Evolutionary conservation across 2,329 filamentous ascomycete genomes (phyloP).

Genomic region (Neonectria faginata): DNA sequence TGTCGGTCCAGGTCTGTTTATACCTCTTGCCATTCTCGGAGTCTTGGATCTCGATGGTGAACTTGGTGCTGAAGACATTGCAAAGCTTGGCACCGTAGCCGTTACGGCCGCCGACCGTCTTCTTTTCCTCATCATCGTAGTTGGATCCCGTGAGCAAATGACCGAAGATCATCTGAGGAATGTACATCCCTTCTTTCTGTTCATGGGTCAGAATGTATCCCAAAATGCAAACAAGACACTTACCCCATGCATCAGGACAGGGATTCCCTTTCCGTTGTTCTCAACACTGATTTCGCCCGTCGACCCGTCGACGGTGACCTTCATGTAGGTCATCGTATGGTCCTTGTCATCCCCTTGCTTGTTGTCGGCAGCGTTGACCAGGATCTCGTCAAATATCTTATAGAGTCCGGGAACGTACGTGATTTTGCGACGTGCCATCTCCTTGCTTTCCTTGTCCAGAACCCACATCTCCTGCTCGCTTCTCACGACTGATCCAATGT

Average conservation of each 20-base stretch:
- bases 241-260: conserved; percentile 83
- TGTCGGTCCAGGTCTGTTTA: conserved; percentile 94
- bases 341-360: conserved; percentile 79
- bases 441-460: conserved; percentile 83
- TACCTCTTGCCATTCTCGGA: conserved; percentile 89
- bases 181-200: conserved; percentile 88
- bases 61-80: conserved; percentile 96
- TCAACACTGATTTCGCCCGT: conserved; percentile 90
- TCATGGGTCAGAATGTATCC: too few relatives aligned
- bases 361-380: conserved; percentile 98
- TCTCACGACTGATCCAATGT: conserved; percentile 93
- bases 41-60: conserved; percentile 91
- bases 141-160: conserved; percentile 95
- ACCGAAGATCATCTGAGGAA: conserved; percentile 97
- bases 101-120: conserved; percentile 96
- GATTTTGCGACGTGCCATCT: conserved; percentile 89
- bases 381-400: conserved; percentile 99
- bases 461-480: conserved; percentile 95
- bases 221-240: too few relatives aligned
- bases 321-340: conserved; percentile 83
- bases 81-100: conserved; percentile 98
- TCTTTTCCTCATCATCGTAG: conserved; percentile 93
- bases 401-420: conserved; percentile 93
- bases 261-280: conserved; percentile 97
- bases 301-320: conserved; percentile 83